phyloP scores from a whole-genome alignment of 2,329 filamentous ascomycete genomes.

The Taxawa tesnikishii region DNA sequence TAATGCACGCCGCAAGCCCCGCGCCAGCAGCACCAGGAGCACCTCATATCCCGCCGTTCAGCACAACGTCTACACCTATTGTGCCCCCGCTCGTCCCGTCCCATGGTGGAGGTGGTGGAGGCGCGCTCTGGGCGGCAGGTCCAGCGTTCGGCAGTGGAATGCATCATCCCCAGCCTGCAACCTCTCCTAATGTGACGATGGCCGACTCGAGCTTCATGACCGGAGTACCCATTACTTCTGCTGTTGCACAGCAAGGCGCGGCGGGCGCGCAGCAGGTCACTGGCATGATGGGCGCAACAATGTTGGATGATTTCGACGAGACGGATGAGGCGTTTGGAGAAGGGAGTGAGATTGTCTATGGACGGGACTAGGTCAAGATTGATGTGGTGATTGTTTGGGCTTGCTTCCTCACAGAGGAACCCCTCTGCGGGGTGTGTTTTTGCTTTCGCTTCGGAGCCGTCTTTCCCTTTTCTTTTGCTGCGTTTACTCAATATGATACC shows the following conservation, averaged over 20 bases:
- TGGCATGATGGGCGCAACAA: conserved; percentile 23
- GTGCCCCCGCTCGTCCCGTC: no score
- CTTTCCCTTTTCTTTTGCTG: no score
- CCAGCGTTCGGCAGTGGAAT: conserved; percentile 1
- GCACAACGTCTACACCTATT: no score
- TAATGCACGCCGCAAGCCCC: background rate
- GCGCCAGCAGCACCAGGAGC: background rate
- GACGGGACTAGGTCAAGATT: no score
- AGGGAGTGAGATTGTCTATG: conserved; percentile 30
- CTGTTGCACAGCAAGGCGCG: conserved; percentile 3
- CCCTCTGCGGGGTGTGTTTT: no score
- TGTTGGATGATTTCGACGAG: conserved; percentile 25
- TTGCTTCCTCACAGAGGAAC: no score
- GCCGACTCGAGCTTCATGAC: conserved; percentile 9
- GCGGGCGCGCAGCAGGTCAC: conserved; percentile 20
- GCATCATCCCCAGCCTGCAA: conserved; percentile 1
- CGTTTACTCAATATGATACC: no score
- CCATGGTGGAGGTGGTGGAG: conserved; percentile 4
- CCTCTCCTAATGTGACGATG: conserved; percentile 2
- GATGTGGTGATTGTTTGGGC: no score
- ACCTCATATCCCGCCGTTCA: no score
- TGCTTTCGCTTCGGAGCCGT: no score
- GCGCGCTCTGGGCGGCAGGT: conserved; percentile 11
- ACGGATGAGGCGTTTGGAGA: conserved; percentile 32
- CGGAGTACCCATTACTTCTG: background rate